phyloP scores from a whole-genome alignment of 2,329 filamentous ascomycete genomes.

The Colletotrichum godetiae region DNA sequence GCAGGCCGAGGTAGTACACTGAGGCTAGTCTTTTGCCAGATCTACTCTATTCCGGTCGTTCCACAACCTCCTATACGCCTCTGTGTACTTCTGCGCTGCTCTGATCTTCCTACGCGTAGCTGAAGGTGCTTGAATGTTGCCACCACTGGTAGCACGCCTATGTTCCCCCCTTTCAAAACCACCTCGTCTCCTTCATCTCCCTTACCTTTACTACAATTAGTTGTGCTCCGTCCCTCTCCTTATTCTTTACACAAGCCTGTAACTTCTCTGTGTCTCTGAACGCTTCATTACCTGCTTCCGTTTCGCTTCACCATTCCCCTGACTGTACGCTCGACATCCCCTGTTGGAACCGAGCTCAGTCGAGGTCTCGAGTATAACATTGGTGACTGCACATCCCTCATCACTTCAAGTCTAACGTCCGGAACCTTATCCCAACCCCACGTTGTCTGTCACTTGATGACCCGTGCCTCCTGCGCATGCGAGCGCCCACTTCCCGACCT shows the following conservation, averaged over 20 bases:
- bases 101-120: background rate
- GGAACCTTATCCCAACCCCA: background rate
- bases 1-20: background rate
- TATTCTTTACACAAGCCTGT: background rate
- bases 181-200: background rate
- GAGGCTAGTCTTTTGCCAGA: background rate
- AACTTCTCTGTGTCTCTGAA: background rate
- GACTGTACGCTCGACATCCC: background rate
- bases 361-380: conserved; percentile 14
- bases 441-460: conserved; percentile 14
- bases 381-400: background rate
- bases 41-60: conserved; percentile 4
- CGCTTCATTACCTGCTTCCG: background rate
- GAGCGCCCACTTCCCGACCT: conserved; percentile 2
- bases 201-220: background rate
- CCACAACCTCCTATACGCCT: background rate
- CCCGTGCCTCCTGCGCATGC: conserved; percentile 22
- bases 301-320: background rate
- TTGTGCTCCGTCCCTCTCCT: background rate
- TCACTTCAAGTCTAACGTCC: conserved; percentile 2
- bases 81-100: background rate
- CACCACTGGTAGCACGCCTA: conserved; percentile 21
- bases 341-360: background rate
- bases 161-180: background rate
- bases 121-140: conserved; percentile 19